phyloP scores from a whole-genome alignment of 2,329 filamentous ascomycete genomes.

The Penicillium sp. region DNA sequence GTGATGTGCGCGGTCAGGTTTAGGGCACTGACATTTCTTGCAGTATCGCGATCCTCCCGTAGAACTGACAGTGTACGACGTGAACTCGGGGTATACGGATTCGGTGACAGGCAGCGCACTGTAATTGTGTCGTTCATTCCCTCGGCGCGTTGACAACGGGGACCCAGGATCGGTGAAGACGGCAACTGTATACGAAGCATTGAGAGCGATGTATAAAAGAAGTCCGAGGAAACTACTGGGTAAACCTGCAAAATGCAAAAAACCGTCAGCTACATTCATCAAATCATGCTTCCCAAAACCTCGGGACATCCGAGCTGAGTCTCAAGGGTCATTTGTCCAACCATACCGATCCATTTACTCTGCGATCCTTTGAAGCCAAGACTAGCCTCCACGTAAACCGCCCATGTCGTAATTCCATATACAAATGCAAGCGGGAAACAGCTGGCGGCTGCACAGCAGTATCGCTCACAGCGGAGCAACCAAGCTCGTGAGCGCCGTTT shows the following conservation, averaged over 20 bases:
- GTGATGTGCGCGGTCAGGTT: slow-evolving; percentile 94
- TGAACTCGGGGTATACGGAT: slow-evolving; percentile 59
- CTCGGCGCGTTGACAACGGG: slow-evolving; percentile 44
- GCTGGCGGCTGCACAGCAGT: slow-evolving; percentile 73
- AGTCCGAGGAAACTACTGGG: slow-evolving; percentile 64
- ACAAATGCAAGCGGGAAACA: slow-evolving; percentile 90
- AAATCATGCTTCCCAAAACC: neutral
- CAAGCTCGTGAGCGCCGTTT: slow-evolving; percentile 44
- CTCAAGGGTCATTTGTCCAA: neutral
- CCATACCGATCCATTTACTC: slow-evolving; percentile 46
- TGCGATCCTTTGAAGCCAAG: slow-evolving; percentile 63
- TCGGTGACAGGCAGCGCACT: slow-evolving; percentile 76
- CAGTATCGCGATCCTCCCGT: slow-evolving; percentile 86
- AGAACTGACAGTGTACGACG: slow-evolving; percentile 87
- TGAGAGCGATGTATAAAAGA: slow-evolving; percentile 72
- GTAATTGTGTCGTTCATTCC: slow-evolving; percentile 54
- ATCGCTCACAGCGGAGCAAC: slow-evolving; percentile 65
- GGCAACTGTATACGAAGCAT: slow-evolving; percentile 86
- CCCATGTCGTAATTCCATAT: slow-evolving; percentile 89
- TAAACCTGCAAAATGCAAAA: slow-evolving; percentile 26
- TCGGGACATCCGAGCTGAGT: neutral
- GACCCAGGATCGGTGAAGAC: slow-evolving; percentile 89
- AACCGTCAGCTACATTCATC: neutral
- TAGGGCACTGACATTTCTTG: slow-evolving; percentile 94
- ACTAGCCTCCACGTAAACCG: slow-evolving; percentile 77